Conservation (phyloP, 2,329 filamentous ascomycete species). For the Ambrosiella cleistominuta region DNA sequence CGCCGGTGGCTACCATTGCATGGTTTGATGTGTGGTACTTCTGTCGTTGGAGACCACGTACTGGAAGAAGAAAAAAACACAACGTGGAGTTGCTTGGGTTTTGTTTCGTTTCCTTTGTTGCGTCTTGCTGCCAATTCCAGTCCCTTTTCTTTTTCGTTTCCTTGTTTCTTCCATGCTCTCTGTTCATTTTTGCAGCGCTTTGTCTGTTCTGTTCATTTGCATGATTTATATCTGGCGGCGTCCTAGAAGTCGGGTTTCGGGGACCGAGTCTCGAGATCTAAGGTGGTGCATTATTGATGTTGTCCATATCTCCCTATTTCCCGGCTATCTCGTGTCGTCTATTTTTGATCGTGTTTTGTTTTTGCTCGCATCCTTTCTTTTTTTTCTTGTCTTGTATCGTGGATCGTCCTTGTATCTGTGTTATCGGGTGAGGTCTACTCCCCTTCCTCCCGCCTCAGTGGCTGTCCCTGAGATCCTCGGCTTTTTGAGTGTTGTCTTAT, state of each 20-base stretch:
- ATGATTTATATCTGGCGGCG: background rate
- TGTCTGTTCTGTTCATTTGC: background rate
- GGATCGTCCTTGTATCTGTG: no score
- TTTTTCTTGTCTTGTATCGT: background rate
- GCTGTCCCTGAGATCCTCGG: background rate
- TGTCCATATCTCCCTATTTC: no score
- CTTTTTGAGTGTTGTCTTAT: background rate
- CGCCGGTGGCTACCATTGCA: background rate
- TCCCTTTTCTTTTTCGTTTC: background rate
- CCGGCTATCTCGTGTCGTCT: no score
- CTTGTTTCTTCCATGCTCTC: background rate
- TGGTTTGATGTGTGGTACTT: background rate
- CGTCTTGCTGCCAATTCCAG: background rate
- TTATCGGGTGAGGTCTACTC: no score
- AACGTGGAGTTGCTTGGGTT: background rate
- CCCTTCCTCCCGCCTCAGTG: background rate
- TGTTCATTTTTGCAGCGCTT: background rate
- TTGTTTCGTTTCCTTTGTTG: background rate
- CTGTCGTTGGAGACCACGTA: background rate
- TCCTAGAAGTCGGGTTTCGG: no score
- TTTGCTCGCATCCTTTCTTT: no score
- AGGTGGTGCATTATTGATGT: no score
- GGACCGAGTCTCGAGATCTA: no score
- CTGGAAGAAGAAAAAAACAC: background rate
- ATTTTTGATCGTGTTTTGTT: no score